Percentiles rank a stretch among this genome's conserved stretches.
phyloP scores from a whole-genome alignment of 202 grass and related monocot genomes.

The Bolboschoenoplectus hybrid region DNA sequence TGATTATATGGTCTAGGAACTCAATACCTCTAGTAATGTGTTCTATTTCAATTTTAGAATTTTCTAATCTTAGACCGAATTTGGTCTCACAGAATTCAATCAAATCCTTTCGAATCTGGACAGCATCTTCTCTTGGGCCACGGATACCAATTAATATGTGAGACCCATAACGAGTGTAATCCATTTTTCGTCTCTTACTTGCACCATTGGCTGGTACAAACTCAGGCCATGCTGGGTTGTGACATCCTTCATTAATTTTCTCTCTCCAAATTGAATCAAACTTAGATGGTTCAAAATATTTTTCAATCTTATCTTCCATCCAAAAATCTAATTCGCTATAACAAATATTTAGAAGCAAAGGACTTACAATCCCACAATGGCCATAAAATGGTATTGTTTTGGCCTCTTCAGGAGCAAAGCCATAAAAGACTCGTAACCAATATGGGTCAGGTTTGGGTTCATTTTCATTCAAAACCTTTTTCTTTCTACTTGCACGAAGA shows the following conservation, averaged over 20 bases:
- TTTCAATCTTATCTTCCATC: conserved; percentile 70
- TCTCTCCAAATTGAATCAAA: conserved; percentile 78
- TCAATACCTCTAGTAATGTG: conserved; percentile 87
- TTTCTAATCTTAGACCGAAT: conserved; percentile 73
- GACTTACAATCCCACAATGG: conserved; percentile 79
- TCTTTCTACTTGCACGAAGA: conserved; percentile 78
- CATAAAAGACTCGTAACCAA: conserved; percentile 77
- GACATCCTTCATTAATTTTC: conserved; percentile 58
- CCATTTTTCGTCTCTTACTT: conserved; percentile 78
- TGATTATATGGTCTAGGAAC: conserved; percentile 89
- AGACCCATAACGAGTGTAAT: conserved; percentile 72
- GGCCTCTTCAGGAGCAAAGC: conserved; percentile 67
- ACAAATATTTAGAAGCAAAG: conserved; percentile 80
- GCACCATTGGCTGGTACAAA: conserved; percentile 70
- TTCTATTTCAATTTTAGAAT: conserved; percentile 74
- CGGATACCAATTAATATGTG: conserved; percentile 83
- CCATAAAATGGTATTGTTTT: conserved; percentile 52
- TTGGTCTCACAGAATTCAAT: conserved; percentile 74
- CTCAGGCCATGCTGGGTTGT: conserved; percentile 95
- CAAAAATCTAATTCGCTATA: conserved; percentile 78
- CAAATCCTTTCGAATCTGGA: conserved; percentile 62
- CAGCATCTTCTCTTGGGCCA: conserved; percentile 74
- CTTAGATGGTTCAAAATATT: conserved; percentile 71
- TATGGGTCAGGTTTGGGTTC: conserved; percentile 85
- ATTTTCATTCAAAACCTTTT: conserved; percentile 83